phyloP scores from a whole-genome alignment of 1,284 basidiomycete genomes.

The Phellopilus nigrolimitatus region DNA sequence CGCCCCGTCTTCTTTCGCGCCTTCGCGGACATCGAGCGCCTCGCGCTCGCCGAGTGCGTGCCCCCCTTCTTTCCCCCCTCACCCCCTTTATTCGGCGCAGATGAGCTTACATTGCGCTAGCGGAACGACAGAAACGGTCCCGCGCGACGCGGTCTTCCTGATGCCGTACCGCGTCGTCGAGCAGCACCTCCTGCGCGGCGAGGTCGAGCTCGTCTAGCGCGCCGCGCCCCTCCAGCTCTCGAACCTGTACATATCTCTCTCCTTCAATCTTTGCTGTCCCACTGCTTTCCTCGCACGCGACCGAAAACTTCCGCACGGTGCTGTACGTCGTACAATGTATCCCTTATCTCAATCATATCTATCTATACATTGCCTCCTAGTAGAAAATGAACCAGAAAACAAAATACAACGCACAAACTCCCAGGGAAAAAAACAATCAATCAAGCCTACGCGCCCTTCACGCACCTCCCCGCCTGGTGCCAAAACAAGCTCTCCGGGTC shows the following conservation, averaged over 20 bases:
- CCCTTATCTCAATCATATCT: too few species aligned
- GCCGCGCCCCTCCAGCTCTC: too few species aligned
- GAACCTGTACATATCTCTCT: too few species aligned
- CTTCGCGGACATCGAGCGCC: constrained; percentile 60
- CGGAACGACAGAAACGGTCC: constrained; percentile 56
- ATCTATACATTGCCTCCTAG: too few species aligned
- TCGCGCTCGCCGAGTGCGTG: constrained; percentile 71
- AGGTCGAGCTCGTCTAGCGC: constrained; percentile 62
- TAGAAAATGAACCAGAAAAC: background rate
- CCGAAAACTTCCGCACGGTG: too few species aligned
- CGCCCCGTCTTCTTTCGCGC: constrained; percentile 79
- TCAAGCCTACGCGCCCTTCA: constrained; percentile 10
- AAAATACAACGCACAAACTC: background rate
- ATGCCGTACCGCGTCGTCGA: constrained; percentile 69
- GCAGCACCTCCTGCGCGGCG: constrained; percentile 59
- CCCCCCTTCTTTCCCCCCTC: background rate
- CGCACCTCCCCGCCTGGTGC: constrained; percentile 18
- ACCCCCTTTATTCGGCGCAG: constrained; percentile 10
- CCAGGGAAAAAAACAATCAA: background rate
- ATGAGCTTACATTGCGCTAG: constrained; percentile 33
- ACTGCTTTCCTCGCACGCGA: too few species aligned
- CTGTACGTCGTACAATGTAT: too few species aligned
- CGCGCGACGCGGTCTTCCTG: constrained; percentile 66
- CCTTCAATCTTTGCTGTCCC: too few species aligned
- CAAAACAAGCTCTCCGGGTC: constrained; percentile 16